Conservation (phyloP, 208 protist species). For the Crithidia acanthocephali region DNA sequence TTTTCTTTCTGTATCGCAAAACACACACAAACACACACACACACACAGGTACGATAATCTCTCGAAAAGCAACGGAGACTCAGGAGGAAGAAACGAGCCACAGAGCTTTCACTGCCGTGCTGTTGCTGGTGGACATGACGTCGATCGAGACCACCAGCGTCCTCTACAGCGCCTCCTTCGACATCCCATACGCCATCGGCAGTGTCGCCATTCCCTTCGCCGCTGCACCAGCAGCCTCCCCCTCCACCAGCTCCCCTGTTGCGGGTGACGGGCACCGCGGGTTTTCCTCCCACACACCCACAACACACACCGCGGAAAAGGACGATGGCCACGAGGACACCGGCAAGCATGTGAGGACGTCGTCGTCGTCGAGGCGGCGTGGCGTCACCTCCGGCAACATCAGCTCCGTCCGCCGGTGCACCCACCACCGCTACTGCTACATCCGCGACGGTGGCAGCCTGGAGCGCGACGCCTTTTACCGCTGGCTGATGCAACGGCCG, state of each 20-base stretch:
- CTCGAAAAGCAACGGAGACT: too few relatives aligned
- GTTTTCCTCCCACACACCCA: not conserved
- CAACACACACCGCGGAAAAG: not conserved
- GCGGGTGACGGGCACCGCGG: not conserved
- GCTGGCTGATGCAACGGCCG: conserved; percentile 43
- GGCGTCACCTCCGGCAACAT: conserved; percentile 34
- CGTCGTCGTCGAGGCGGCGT: conserved; percentile 1
- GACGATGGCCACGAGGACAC: not conserved
- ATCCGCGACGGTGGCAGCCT: conserved; percentile 67
- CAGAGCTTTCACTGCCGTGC: too few relatives aligned
- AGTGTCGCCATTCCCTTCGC: conserved; percentile 49
- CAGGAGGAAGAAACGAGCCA: too few relatives aligned
- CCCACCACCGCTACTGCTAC: conserved; percentile 81
- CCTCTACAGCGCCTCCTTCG: conserved; percentile 57
- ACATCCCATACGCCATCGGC: conserved; percentile 68
- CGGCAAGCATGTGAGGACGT: not conserved
- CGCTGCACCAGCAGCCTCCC: not conserved
- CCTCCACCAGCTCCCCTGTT: conserved; percentile 6
- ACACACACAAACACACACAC: too few relatives aligned
- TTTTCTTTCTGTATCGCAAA: too few relatives aligned
- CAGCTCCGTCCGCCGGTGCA: conserved; percentile 52
- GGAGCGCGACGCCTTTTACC: conserved; percentile 68
- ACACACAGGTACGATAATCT: too few relatives aligned
- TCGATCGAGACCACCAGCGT: conserved; percentile 33
- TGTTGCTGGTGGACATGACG: not conserved